Base-by-base conservation (phyloP, 805 yeast species). In the Yarrowia sp. region DNA sequence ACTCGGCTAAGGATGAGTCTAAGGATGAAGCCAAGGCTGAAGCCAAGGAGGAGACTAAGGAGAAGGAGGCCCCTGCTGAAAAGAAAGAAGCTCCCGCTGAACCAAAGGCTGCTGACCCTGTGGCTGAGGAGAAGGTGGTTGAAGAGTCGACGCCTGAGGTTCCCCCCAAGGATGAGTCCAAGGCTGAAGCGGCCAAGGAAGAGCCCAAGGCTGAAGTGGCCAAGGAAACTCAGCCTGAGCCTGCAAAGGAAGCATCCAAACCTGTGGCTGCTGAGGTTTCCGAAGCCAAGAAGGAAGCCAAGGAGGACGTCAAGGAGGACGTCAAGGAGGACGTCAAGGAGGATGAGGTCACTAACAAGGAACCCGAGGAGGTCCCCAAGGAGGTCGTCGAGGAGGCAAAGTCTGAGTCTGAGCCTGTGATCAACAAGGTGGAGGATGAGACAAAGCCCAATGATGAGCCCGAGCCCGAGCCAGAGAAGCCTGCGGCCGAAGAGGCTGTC, bases 11-110 rank as follows among this genome's bases (percentile, higher is more conserved):
- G 33, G 24, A 18, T n/a, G 69, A 60, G 21, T 66, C 64, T 19
- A 69, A 27, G 63, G 65, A 33, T n/a, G 64, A 51, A n/a, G 19
- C 55, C 6, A 62, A 31, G 31, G 61, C 41, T 1, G 61, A 36
- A 10, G 61, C 59, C 8, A 64, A 60, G 44, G 63, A 51, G 12
- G 66, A 18, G 18, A 12, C 25, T 3, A n/a, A 41, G 32, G 47
- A 42, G 47, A 44, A 46, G 44, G 63, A 51, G 12, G 66, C n/a
- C n/a, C 18, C 25, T 3, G 9, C 22, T 21, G 47, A 42, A 32
- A 44, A 46, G n/a, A 3, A 18, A 19, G 53, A 46, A 13, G 36
- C 14, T 14, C 36, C 25, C 9, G 6, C 29, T 12, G 29, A 27
- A 27, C 29, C 29, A 27, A n/a, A n/a, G n/a, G 29, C 29, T 9